Percentiles rank a stretch among this genome's conserved stretches.
These are phyloP conservation scores for Oxytropis ochrocephala DNA, from an alignment of 306 rosid species.

Conservation along the genomic window DNA sequence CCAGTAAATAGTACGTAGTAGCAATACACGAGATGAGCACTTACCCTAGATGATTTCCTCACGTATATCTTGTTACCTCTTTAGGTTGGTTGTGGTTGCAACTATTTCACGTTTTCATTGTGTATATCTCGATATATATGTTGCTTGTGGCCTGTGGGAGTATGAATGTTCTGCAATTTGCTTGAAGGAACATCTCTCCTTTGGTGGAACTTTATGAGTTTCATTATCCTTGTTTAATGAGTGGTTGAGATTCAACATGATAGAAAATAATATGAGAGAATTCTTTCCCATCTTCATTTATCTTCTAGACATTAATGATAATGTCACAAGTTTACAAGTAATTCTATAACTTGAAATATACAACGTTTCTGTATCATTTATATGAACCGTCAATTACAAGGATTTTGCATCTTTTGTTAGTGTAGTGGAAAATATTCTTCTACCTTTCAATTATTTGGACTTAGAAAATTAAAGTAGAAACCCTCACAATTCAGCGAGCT, in stretches of 20 bases:
- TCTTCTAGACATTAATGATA: not conserved
- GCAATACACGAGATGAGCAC: not conserved
- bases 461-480: no score
- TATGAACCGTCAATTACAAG: not conserved
- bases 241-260: no score
- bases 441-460: no score
- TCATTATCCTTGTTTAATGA: not conserved
- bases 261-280: no score
- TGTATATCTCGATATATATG: not conserved
- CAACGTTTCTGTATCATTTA: not conserved
- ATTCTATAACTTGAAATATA: not conserved
- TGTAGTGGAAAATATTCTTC: no score
- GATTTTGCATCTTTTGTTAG: not conserved
- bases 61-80: not conserved
- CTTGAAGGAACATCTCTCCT: not conserved
- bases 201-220: not conserved
- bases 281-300: not conserved
- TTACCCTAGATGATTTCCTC: not conserved
- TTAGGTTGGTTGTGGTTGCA: not conserved
- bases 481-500: not conserved
- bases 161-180: not conserved
- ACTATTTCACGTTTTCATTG: not conserved
- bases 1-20: no score
- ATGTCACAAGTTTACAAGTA: not conserved
- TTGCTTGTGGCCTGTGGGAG: not conserved